Percentiles rank a stretch among this genome's conserved stretches.
Evolutionary conservation across 305 asterid species (phyloP).

Genomic region (Ilex paraguariensis): DNA sequence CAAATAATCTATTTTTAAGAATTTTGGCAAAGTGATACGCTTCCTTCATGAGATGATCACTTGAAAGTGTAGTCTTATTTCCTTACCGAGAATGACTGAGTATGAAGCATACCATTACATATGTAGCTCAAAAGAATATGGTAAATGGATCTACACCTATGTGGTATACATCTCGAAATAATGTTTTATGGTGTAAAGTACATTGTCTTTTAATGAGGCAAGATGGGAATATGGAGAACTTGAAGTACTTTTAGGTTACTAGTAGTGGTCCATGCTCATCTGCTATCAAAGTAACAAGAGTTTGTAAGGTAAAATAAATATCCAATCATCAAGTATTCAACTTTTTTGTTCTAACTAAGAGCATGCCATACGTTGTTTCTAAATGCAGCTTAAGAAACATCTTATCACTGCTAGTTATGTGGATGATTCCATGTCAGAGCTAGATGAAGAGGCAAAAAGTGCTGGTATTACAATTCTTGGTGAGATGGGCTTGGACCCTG

Average conservation of each 20-base stretch:
- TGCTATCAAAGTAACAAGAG: too few relatives aligned
- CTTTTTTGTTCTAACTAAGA: conserved; percentile 3
- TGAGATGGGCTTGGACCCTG: conserved; percentile 99
- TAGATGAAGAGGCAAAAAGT: conserved; percentile 68
- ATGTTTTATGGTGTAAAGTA: too few relatives aligned
- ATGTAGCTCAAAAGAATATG: too few relatives aligned
- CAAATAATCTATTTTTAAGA: background rate
- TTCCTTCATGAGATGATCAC: background rate
- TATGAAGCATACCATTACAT: too few relatives aligned
- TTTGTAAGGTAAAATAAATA: background rate
- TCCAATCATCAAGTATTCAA: background rate
- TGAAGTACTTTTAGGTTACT: too few relatives aligned
- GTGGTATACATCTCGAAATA: too few relatives aligned
- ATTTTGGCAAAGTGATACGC: background rate
- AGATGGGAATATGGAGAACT: too few relatives aligned
- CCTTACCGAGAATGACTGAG: too few relatives aligned
- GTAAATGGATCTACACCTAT: too few relatives aligned
- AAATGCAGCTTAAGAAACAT: conserved; percentile 69
- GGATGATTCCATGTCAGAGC: conserved; percentile 77
- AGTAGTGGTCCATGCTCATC: too few relatives aligned
- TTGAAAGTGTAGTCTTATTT: too few relatives aligned
- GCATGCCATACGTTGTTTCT: conserved; percentile 11
- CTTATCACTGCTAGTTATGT: conserved; percentile 96
- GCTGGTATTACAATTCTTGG: conserved; percentile 77
- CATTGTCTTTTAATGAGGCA: too few relatives aligned